These are phyloP conservation scores for Solanum rostratum DNA, from an alignment of 257 asterid genomes.

Conservation along the genomic window DNA sequence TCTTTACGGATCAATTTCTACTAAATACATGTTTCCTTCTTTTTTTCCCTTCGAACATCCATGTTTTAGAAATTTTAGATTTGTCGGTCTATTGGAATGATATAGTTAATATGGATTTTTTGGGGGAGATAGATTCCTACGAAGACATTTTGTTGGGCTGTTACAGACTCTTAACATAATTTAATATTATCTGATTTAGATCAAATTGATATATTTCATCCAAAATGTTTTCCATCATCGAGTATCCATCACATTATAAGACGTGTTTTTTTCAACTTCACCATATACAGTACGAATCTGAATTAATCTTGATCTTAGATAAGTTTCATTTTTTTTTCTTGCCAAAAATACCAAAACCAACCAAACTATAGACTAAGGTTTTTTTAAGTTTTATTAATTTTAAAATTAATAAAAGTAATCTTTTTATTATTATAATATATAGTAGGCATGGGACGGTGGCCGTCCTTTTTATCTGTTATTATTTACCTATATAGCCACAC, in stretches of 20 bases:
- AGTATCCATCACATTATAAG: background rate
- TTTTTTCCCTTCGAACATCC: too few species aligned
- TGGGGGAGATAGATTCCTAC: background rate
- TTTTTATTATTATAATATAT: background rate
- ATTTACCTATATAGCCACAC: background rate
- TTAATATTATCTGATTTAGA: background rate
- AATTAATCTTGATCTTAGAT: rapidly evolving
- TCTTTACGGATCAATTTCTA: background rate
- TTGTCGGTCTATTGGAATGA: rapidly evolving
- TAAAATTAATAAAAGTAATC: background rate
- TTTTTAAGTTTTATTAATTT: background rate
- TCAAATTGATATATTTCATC: background rate
- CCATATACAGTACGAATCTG: rapidly evolving
- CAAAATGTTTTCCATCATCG: background rate
- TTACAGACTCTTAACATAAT: background rate
- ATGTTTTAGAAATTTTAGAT: too few species aligned
- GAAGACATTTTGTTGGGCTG: background rate
- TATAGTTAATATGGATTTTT: background rate
- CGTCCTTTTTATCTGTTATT: background rate
- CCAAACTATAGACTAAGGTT: background rate
- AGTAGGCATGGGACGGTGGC: constrained; percentile 19
- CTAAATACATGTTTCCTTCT: background rate
- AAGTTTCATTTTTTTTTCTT: background rate
- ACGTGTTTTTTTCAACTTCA: too few species aligned
- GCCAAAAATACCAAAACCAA: background rate